Evolutionary conservation across 2,329 filamentous ascomycete species (phyloP).

Genomic region (Myriosclerotinia curreyana): DNA sequence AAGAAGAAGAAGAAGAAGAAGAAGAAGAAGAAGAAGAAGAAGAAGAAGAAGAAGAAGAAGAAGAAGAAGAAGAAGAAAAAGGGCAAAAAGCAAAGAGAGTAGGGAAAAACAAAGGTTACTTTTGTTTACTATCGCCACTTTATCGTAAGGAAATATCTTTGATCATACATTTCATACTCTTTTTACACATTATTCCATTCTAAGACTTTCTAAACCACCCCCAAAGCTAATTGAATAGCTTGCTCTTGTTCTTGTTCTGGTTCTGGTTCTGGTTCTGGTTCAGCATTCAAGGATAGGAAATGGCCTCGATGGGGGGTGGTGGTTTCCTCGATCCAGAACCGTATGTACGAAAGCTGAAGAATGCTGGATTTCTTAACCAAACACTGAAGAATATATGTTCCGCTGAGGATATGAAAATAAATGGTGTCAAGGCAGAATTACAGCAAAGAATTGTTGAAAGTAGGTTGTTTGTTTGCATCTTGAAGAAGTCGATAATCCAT

Average conservation of each 20-base stretch:
- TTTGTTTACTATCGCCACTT: not conserved
- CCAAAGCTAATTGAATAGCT: conserved; percentile 9
- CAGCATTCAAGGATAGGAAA: conserved; percentile 23
- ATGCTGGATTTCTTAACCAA: conserved; percentile 35
- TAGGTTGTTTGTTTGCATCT: conserved; percentile 47
- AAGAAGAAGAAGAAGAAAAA: too few species aligned
- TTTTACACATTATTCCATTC: not conserved
- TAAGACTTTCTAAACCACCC: not conserved
- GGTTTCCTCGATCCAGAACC: conserved; percentile 36
- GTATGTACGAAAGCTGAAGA: conserved; percentile 33
- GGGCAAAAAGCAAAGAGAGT: not conserved
- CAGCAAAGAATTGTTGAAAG: conserved; percentile 74
- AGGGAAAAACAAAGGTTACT: conserved; percentile 1
- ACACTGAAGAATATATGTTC: conserved; percentile 54
- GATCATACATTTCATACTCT: not conserved
- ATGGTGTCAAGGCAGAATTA: conserved; percentile 80
- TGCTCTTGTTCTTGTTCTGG: too few species aligned
- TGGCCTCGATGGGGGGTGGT: conserved; percentile 39
- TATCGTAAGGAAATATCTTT: not conserved
- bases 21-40: too few species aligned
- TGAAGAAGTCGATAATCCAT: not conserved
- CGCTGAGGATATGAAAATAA: conserved; percentile 69
- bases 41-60: too few species aligned
- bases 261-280: too few species aligned
- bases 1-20: too few species aligned